Percentiles rank a stretch among this genome's conserved stretches.
phyloP scores from a whole-genome alignment of 2,329 filamentous ascomycete genomes.

The Botrytis porri region DNA sequence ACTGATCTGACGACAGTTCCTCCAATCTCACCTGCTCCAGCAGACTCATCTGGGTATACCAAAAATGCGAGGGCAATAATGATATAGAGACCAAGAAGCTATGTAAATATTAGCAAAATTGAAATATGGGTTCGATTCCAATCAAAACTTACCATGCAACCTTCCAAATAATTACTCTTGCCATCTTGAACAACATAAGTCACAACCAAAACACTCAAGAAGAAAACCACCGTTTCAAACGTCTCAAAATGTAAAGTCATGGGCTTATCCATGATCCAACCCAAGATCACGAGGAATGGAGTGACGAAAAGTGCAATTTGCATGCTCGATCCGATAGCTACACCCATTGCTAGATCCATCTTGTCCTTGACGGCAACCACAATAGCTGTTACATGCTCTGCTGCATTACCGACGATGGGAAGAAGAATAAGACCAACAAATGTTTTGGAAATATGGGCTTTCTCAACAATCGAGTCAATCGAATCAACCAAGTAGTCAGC shows the following conservation, averaged over 20 bases:
- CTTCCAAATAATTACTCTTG: constrained; percentile 82
- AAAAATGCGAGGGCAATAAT: constrained; percentile 60
- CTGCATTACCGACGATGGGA: constrained; percentile 75
- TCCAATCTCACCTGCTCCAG: constrained; percentile 5
- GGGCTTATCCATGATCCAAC: constrained; percentile 65
- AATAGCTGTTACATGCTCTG: constrained; percentile 78
- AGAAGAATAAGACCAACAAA: constrained; percentile 77
- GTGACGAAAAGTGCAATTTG: constrained; percentile 80
- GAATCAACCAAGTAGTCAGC: constrained; percentile 74
- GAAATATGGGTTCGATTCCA: too few species aligned
- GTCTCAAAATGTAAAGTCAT: constrained; percentile 79
- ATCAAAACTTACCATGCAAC: constrained; percentile 55
- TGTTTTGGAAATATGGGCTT: constrained; percentile 69
- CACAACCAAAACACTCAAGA: constrained; percentile 70
- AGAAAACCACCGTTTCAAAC: constrained; percentile 75
- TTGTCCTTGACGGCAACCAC: constrained; percentile 71
- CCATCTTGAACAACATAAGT: constrained; percentile 77
- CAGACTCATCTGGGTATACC: constrained; percentile 54
- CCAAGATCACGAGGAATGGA: constrained; percentile 73
- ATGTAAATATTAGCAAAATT: constrained; percentile 37
- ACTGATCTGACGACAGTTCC: constrained; percentile 15
- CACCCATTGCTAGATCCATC: constrained; percentile 71
- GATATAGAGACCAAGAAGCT: constrained; percentile 53
- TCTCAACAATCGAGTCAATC: constrained; percentile 68
- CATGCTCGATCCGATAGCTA: constrained; percentile 76